Evolutionary conservation across 768 basidiomycete species (phyloP), one percentile per base, ranked within the genome.

Genomic region (Tulasnella sp.): DNA sequence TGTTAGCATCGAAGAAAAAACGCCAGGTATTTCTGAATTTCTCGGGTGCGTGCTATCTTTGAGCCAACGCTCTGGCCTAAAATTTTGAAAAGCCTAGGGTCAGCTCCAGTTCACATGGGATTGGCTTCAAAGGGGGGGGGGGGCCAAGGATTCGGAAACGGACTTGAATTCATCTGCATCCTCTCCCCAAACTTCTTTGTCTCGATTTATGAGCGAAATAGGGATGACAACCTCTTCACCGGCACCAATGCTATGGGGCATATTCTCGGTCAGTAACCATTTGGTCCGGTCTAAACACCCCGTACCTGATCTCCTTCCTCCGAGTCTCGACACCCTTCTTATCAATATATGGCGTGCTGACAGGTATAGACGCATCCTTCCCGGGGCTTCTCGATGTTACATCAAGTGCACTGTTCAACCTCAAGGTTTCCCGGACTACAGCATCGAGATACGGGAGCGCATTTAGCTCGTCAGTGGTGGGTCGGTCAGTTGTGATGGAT

Each of bases 281-380:
- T 34, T 31, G 4, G 39, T 39, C 34, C 19, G 16, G 34, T n/a
- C 3, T 80, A 31, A 34, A 56, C 27, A 7, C 8, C 10, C 18
- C 42, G 78, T 68, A 89, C 89, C 78, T 80, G 62, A 91, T 86
- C 1, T 80, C 82, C 75, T 88, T 81, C 27, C 86, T 84, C n/a
- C n/a, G n/a, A n/a, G n/a, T n/a, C 8, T 86, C 72, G 24, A 83
- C 83, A 1, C 90, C 90, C 14, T 88, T 80, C 75, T 80, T 84
- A 79, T 89, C 89, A 0, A 84, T 86, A 72, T 88, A 85, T 2
- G 90, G 90, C 21, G 83, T 84, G 21, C 83, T 84, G 9, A 91
- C 83, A 0, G 91, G 91, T 21, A 92, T 77, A 2, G 89, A 81
- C 72, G 91, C 90, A 76, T 92, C 89, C 78, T 88, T 86, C 62